A percentile compares a stretch with the other conserved stretches of the same genome.
phyloP scores from a whole-genome alignment of 306 rosid genomes.

The Coriaria nepalensis region DNA sequence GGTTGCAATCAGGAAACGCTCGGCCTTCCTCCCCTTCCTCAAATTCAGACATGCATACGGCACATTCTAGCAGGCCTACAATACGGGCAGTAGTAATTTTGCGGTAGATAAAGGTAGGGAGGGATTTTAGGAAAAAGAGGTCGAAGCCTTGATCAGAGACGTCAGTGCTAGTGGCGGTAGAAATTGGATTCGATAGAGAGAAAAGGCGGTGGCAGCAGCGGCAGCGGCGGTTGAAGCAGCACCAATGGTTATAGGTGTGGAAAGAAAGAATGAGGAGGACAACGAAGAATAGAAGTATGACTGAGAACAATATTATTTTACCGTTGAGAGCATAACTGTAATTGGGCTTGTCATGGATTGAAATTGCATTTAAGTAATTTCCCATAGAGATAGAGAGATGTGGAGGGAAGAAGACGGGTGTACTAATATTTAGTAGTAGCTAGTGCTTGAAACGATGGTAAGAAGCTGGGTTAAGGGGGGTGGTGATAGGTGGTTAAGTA shows the following conservation, averaged over 20 bases:
- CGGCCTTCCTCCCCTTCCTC: conserved; percentile 24
- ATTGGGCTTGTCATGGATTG: not conserved
- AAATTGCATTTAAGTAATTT: not conserved
- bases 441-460: no score
- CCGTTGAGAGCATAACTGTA: conserved; percentile 25
- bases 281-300: conserved; percentile 23
- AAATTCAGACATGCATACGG: conserved; percentile 40
- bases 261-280: conserved; percentile 14
- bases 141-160: conserved; percentile 9
- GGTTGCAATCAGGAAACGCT: conserved; percentile 34
- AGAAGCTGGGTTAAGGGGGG: no score
- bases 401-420: not conserved
- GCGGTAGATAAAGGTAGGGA: conserved; percentile 24
- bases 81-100: no score
- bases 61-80: conserved; percentile 26
- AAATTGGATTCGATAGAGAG: not conserved
- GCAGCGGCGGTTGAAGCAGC: conserved; percentile 2
- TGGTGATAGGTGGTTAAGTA: no score
- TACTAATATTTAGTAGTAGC: no score
- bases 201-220: conserved; percentile 1
- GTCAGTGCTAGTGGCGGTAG: not conserved
- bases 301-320: conserved; percentile 35
- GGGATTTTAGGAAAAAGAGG: conserved; percentile 25
- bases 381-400: not conserved
- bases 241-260: conserved; percentile 19